phyloP scores from a whole-genome alignment of 352 stramenopile genomes.

The Globisporangium paddicum region DNA sequence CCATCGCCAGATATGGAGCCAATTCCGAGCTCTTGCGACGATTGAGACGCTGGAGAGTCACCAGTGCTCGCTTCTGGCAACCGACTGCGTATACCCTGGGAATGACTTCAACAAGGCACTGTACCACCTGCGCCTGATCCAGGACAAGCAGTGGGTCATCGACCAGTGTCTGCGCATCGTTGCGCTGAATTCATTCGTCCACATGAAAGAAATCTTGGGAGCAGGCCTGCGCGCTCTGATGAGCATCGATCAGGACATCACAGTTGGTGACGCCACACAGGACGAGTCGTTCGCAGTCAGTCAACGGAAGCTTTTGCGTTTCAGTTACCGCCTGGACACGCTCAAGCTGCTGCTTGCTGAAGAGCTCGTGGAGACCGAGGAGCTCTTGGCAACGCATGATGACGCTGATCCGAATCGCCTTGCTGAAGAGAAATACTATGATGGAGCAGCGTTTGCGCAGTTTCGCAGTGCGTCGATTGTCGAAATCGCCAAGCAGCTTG shows the following conservation, averaged over 20 bases:
- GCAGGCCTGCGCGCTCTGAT: constrained; percentile 29
- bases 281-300: constrained; percentile 10
- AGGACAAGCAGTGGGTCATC: constrained; percentile 47
- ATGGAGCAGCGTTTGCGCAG: constrained; percentile 27
- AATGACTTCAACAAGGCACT: constrained; percentile 31
- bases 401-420: constrained; percentile 20
- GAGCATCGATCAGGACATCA: constrained; percentile 5
- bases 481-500: constrained; percentile 35
- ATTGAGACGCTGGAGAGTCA: background rate
- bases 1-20: constrained; percentile 42
- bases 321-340: constrained; percentile 45
- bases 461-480: constrained; percentile 34
- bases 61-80: constrained; percentile 4
- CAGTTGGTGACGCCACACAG: background rate
- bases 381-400: background rate
- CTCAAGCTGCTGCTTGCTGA: constrained; percentile 34
- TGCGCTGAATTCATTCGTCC: constrained; percentile 27
- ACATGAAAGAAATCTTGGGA: constrained; percentile 64
- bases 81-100: background rate
- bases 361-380: constrained; percentile 31
- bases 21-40: constrained; percentile 27
- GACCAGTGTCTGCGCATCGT: constrained; percentile 37
- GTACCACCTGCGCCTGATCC: constrained; percentile 33
- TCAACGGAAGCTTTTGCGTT: constrained; percentile 25
- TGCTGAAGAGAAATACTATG: constrained; percentile 34